Evolutionary conservation across 1,139 yeast genomes (phyloP).

Genomic region (Torulaspora globosa): DNA sequence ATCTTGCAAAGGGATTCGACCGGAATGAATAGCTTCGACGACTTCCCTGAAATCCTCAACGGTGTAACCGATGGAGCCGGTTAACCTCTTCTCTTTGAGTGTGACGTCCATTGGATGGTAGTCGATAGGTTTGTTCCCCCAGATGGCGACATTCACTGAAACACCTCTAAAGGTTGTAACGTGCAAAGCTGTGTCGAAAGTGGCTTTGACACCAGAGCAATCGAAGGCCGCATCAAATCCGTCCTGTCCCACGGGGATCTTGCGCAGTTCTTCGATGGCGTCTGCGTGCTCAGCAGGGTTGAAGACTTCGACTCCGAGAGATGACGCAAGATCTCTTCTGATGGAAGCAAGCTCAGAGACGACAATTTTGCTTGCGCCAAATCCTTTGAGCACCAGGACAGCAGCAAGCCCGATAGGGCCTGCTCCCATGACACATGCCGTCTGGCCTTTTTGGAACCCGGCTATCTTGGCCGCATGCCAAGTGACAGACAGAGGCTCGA

Average conservation of each 20-base stretch:
- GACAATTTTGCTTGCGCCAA: constrained; percentile 42
- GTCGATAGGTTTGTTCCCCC: constrained; percentile 43
- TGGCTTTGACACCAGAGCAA: constrained; percentile 48
- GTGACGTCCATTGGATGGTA: constrained; percentile 48
- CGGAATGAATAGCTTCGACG: constrained; percentile 43
- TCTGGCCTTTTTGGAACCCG: constrained; percentile 39
- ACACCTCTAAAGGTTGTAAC: constrained; percentile 45
- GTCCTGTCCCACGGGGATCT: constrained; percentile 37
- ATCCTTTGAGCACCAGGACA: constrained; percentile 45
- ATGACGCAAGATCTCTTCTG: constrained; percentile 43
- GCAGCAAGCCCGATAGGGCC: constrained; percentile 54
- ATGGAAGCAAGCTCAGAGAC: constrained; percentile 51
- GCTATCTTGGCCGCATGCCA: constrained; percentile 51
- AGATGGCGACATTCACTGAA: constrained; percentile 51
- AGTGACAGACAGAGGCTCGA: constrained; percentile 50
- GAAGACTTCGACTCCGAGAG: constrained; percentile 45
- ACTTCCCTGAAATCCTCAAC: constrained; percentile 48
- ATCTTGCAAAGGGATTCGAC: constrained; percentile 41
- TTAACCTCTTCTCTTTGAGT: constrained; percentile 42
- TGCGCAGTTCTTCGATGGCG: constrained; percentile 36
- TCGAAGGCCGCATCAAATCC: constrained; percentile 49
- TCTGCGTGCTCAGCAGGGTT: constrained; percentile 46
- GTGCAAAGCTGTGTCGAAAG: constrained; percentile 43
- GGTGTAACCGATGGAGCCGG: constrained; percentile 50
- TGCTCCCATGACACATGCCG: constrained; percentile 49